Base-by-base conservation (phyloP, 192 early-diverging fungal genomes). In the Linnemannia elongata region DNA sequence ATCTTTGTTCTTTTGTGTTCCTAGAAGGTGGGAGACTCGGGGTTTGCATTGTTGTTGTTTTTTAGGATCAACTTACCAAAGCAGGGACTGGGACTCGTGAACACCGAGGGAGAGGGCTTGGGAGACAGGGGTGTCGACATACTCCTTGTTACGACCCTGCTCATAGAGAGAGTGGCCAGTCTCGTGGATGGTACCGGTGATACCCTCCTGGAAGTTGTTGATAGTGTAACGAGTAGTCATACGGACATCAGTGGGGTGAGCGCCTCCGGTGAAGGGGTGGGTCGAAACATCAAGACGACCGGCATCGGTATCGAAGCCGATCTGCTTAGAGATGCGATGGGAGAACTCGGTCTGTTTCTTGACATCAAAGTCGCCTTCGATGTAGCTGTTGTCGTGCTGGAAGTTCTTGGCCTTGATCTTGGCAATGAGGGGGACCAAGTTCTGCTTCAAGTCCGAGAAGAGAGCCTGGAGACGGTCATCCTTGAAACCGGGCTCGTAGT, bases 101-200 rank as follows among this genome's bases (percentile, higher is more conserved):
- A 88, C 75, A 22, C 87, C 89, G 42, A 81, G 42, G 27, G 87
- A 88, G 36, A 88, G 63, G 15, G 89, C 86, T 30, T 66, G 36
- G 33, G 82, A 80, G 41, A 83, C 82, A 17, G 89, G 89, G 27
- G 74, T 74, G 27, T 68, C 69, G 30, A 45, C 42, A 60, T 81
- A 85, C 68, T 88, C 79, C 75, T 74, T 75, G 72, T 72, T 82
- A 63, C 77, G 85, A 18, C 89, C 89, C 71, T 89, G 89, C 76
- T 89, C 89, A 63, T 89, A 89, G 24, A 89, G 69, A 42, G 89
- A 87, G 72, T 89, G 89, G 27, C 89, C 89, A 41, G 85, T 88
- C 66, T 89, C 89, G 72, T 89, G 89, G 41, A 88, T 79, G 33
- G 89, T 89, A 41, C 87, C 87, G 33, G 85, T 72, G 18, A 89